Conservation (phyloP, 768 basidiomycete genomes). For the Jaapia argillacea region DNA sequence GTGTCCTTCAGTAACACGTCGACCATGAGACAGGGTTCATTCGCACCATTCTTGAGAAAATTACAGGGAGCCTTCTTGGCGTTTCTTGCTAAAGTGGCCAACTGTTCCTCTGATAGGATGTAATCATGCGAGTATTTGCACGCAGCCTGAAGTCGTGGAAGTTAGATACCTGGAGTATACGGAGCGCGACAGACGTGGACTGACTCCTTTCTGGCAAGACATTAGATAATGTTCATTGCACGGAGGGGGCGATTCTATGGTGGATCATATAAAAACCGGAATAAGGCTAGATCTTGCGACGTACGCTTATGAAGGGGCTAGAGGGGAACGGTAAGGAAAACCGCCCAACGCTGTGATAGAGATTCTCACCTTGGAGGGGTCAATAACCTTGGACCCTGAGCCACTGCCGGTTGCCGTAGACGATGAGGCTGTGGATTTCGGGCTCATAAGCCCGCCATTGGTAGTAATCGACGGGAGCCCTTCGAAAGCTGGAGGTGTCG, state of each 20-base stretch:
- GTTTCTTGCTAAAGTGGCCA: slow-evolving; percentile 58
- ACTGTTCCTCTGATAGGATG: slow-evolving; percentile 57
- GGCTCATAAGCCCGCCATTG: slow-evolving; percentile 56
- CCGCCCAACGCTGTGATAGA: too few relatives aligned
- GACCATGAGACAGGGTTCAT: background rate
- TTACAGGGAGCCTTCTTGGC: slow-evolving; percentile 85
- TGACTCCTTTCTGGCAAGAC: slow-evolving; percentile 65
- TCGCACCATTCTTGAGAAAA: slow-evolving; percentile 67
- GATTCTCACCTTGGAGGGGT: too few relatives aligned
- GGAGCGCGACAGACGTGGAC: slow-evolving; percentile 2
- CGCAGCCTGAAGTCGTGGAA: slow-evolving; percentile 16
- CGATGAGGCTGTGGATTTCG: slow-evolving; percentile 61
- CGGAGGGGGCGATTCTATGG: slow-evolving; percentile 67
- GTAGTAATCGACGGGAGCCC: slow-evolving; percentile 32
- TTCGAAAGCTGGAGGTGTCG: slow-evolving; percentile 37
- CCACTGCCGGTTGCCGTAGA: too few relatives aligned
- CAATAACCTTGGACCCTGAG: too few relatives aligned
- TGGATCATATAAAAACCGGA: slow-evolving; percentile 6
- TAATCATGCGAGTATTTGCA: slow-evolving; percentile 87
- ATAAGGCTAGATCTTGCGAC: background rate
- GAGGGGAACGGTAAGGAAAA: too few relatives aligned
- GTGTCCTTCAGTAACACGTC: background rate
- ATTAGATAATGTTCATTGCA: slow-evolving; percentile 83
- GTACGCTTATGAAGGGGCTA: slow-evolving; percentile 8
- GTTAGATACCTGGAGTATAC: background rate